phyloP scores from a whole-genome alignment of 2,329 filamentous ascomycete genomes.

The Thelonectria rubi region DNA sequence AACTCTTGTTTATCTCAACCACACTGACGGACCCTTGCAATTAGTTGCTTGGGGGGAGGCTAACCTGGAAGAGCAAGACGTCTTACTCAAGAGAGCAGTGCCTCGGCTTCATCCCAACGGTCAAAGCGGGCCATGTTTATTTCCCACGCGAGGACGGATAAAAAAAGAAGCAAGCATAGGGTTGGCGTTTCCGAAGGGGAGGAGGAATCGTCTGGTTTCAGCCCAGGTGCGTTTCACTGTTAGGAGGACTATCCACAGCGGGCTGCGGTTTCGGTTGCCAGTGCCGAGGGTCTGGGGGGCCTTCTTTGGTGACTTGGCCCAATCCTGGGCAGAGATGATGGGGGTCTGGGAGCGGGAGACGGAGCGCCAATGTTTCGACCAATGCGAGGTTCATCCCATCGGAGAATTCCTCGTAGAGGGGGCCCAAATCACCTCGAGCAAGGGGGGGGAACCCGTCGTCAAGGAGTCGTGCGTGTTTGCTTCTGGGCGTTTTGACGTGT shows the following conservation, averaged over 20 bases:
- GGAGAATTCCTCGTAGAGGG: slow-evolving; percentile 14
- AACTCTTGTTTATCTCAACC: slow-evolving; percentile 13
- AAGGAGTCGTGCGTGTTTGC: slow-evolving; percentile 1
- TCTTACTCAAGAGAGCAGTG: slow-evolving; percentile 3
- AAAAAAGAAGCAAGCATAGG: not conserved
- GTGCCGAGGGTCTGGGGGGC: not conserved
- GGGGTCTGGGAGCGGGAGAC: not conserved
- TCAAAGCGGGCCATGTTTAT: slow-evolving; percentile 10
- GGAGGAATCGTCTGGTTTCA: slow-evolving; percentile 9
- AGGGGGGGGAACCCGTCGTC: too few species aligned
- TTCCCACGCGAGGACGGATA: too few species aligned
- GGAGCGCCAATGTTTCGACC: slow-evolving; percentile 4
- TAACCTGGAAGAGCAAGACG: slow-evolving; percentile 1
- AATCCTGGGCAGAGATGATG: too few species aligned
- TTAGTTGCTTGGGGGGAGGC: not conserved
- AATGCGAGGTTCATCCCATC: slow-evolving; percentile 9
- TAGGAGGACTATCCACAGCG: not conserved
- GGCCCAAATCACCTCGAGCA: not conserved
- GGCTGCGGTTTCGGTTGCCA: not conserved
- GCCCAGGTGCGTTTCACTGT: slow-evolving; percentile 15
- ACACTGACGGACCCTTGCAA: slow-evolving; percentile 3
- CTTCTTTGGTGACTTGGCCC: not conserved
- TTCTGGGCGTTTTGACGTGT: not conserved
- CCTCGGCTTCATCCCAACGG: slow-evolving; percentile 7
- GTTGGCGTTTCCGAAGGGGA: not conserved